phyloP scores from a whole-genome alignment of 2,329 filamentous ascomycete species.

The Colletotrichum somersetense region DNA sequence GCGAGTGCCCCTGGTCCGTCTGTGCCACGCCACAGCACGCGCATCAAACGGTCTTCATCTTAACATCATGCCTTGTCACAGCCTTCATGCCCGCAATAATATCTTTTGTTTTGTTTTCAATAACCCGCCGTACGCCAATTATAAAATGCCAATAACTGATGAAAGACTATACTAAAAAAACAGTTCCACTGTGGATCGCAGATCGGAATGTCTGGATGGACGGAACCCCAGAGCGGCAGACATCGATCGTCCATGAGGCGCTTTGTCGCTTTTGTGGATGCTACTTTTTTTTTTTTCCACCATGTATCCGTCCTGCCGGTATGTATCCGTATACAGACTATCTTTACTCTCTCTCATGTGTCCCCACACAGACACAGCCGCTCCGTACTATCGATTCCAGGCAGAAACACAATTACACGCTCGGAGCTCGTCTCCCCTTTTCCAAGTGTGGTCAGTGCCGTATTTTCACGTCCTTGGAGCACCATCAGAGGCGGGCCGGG shows the following conservation, averaged over 20 bases:
- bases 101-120: no score
- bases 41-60: constrained; percentile 19
- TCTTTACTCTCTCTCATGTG: not conserved
- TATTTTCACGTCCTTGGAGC: not conserved
- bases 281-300: not conserved
- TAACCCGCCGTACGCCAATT: no score
- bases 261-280: constrained; percentile 12
- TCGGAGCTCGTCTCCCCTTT: not conserved
- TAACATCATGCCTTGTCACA: constrained; percentile 13
- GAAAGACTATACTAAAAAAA: not conserved
- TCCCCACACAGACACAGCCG: constrained; percentile 3
- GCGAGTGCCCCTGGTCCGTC: not conserved
- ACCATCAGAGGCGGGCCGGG: not conserved
- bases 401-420: constrained; percentile 3
- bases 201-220: constrained; percentile 27
- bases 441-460: not conserved
- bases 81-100: not conserved
- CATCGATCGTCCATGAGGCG: constrained; percentile 20
- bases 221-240: constrained; percentile 10
- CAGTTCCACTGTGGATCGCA: constrained; percentile 24
- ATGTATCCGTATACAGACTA: no score
- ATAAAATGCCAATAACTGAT: no score
- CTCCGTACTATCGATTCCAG: not conserved
- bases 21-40: not conserved
- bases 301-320: not conserved